Conservation (phyloP, 352 stramenopile genomes). For the Pythium sukuiense region DNA sequence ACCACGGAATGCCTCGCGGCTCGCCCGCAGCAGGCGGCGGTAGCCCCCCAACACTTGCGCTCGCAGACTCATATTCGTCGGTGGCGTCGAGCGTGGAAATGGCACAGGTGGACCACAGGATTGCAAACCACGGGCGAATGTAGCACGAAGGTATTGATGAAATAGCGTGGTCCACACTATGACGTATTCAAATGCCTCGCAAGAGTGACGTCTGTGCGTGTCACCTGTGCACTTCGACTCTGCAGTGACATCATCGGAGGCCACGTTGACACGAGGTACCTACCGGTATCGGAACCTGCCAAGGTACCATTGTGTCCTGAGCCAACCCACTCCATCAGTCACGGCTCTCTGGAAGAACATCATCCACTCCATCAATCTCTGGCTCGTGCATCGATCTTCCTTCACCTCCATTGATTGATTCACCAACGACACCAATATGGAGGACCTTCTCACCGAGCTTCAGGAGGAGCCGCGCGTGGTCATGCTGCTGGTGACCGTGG, state of each 20-base stretch:
- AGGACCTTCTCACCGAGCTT: slow-evolving; percentile 12
- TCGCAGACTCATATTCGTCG: slow-evolving; percentile 46
- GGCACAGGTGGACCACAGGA: slow-evolving; percentile 16
- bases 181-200: not conserved
- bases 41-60: slow-evolving; percentile 74
- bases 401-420: not conserved
- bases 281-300: not conserved
- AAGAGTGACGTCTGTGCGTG: not conserved
- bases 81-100: not conserved
- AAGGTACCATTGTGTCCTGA: not conserved
- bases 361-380: slow-evolving; percentile 4
- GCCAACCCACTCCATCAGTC: slow-evolving; percentile 1
- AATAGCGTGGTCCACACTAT: slow-evolving; percentile 15
- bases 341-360: not conserved
- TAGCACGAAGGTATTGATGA: not conserved
- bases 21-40: slow-evolving; percentile 71
- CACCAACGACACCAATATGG: not conserved
- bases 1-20: slow-evolving; percentile 67
- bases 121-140: not conserved
- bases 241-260: slow-evolving; percentile 25
- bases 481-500: slow-evolving; percentile 32
- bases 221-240: not conserved
- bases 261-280: slow-evolving; percentile 3
- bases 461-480: slow-evolving; percentile 25
- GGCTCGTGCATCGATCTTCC: not conserved